Evolutionary conservation across 2,329 filamentous ascomycete species (phyloP).

Genomic region (Penicillium psychrosexuale): DNA sequence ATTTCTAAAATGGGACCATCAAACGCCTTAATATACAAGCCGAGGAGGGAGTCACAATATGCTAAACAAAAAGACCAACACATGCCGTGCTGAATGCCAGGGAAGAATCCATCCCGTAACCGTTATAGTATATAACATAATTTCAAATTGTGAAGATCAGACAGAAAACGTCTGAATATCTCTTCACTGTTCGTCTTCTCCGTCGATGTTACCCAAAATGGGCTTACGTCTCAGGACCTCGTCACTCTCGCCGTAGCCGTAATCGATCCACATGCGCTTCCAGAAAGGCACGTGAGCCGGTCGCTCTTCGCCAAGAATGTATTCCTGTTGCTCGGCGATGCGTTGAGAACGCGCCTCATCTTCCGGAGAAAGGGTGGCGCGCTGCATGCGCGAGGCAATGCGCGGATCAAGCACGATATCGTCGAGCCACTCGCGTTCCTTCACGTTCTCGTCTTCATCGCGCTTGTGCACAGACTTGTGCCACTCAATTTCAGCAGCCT

Average conservation of each 20-base stretch:
- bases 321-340: slow-evolving; percentile 63
- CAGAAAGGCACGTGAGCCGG: slow-evolving; percentile 36
- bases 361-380: slow-evolving; percentile 66
- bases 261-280: slow-evolving; percentile 40
- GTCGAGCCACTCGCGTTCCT: slow-evolving; percentile 72
- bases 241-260: slow-evolving; percentile 43
- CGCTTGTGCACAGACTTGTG: slow-evolving; percentile 70
- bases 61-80: slow-evolving; percentile 19
- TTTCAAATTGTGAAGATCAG: background rate
- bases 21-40: slow-evolving; percentile 27
- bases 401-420: slow-evolving; percentile 72
- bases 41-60: slow-evolving; percentile 22
- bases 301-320: slow-evolving; percentile 62
- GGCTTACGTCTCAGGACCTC: slow-evolving; percentile 38
- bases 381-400: slow-evolving; percentile 74
- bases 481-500: slow-evolving; percentile 76
- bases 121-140: slow-evolving; percentile 23
- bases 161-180: background rate
- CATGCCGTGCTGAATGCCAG: slow-evolving; percentile 8
- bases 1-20: slow-evolving; percentile 9
- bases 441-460: slow-evolving; percentile 50
- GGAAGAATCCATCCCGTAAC: slow-evolving; percentile 18
- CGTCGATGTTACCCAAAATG: slow-evolving; percentile 41
- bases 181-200: slow-evolving; percentile 23
- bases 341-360: slow-evolving; percentile 65